Conservation (phyloP, 2,329 filamentous ascomycete species). For the Arachnopeziza araneosa region DNA sequence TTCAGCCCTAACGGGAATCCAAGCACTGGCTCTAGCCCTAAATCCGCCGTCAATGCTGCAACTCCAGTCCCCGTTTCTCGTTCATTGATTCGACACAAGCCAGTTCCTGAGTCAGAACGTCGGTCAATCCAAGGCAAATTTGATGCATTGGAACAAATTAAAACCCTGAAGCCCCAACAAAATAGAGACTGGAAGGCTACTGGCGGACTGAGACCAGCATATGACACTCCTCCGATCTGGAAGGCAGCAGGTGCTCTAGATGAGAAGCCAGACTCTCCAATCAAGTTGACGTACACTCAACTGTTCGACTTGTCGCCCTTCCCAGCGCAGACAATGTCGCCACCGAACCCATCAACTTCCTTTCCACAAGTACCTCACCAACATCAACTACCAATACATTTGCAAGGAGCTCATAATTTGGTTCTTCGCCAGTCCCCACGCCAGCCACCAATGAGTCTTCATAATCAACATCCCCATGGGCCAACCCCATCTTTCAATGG, state of each 20-base stretch:
- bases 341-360: slow-evolving; percentile 63
- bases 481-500: slow-evolving; percentile 63
- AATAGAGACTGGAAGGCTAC: slow-evolving; percentile 67
- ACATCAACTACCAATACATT: slow-evolving; percentile 76
- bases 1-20: slow-evolving; percentile 66
- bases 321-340: slow-evolving; percentile 52
- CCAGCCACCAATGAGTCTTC: slow-evolving; percentile 72
- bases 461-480: slow-evolving; percentile 65
- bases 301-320: slow-evolving; percentile 68
- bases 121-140: slow-evolving; percentile 50
- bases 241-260: slow-evolving; percentile 59
- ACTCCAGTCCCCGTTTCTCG: slow-evolving; percentile 37
- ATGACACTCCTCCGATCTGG: slow-evolving; percentile 83
- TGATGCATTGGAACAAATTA: slow-evolving; percentile 56
- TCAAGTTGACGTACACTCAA: slow-evolving; percentile 67
- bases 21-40: slow-evolving; percentile 68
- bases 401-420: slow-evolving; percentile 66
- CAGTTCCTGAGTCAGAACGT: slow-evolving; percentile 51
- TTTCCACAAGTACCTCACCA: slow-evolving; percentile 73
- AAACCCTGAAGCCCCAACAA: slow-evolving; percentile 46
- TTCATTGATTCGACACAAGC: slow-evolving; percentile 64
- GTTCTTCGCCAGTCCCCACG: slow-evolving; percentile 40
- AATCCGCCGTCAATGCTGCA: slow-evolving; percentile 40
- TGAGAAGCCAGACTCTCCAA: slow-evolving; percentile 62
- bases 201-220: slow-evolving; percentile 77